Evolutionary conservation across 1,139 yeast genomes (phyloP), one percentile per base, ranked within the genome.

Genomic region (Blastobotrys illinoisensis): DNA sequence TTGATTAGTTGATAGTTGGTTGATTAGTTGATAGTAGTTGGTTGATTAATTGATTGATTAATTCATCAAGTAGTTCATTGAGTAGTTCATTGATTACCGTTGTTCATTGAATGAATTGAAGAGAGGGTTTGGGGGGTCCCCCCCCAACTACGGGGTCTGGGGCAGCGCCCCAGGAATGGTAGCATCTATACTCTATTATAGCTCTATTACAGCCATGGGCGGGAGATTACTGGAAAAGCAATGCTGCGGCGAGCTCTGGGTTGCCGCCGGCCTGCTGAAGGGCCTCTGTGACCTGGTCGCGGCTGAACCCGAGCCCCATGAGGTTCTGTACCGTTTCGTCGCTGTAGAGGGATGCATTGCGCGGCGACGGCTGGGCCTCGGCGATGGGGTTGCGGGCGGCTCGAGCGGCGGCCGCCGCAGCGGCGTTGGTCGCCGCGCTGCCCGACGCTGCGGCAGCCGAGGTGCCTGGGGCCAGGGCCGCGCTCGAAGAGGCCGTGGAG

Each of bases 171-270:
- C n/a, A n/a, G 32, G 32, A 11, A 2, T 21, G 23, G 23, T 21
- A 4, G 6, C 4, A 13, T 18, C 19, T 20, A 11, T 18, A 20
- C 11, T 4, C 9, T 16, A 7, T 9, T 18, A 40, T 40, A 14
- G n/a, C 43, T 32, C 5, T 4, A 32, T 3, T 9, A 9, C n/a
- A 14, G 16, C 5, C 4, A 32, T 4, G 16, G 16, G 9, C 5
- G 43, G 43, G 9, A 32, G 11, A 13, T 16, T 20, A 46, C 49
- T 71, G 77, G 58, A 88, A 88, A 53, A 89, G 72, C 47, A 86
- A 64, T 0, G 95, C 82, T 0, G 97, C 97, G 0, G 98, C 98
- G 61, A 84, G 64, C 52, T 91, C 97, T 0, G 86, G 81, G 64
- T 90, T 86, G 1, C 97, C 96, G 28, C 78, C 75, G 1, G 95